phyloP scores from a whole-genome alignment of 495 filamentous ascomycete genomes.

The Extremus antarcticus region DNA sequence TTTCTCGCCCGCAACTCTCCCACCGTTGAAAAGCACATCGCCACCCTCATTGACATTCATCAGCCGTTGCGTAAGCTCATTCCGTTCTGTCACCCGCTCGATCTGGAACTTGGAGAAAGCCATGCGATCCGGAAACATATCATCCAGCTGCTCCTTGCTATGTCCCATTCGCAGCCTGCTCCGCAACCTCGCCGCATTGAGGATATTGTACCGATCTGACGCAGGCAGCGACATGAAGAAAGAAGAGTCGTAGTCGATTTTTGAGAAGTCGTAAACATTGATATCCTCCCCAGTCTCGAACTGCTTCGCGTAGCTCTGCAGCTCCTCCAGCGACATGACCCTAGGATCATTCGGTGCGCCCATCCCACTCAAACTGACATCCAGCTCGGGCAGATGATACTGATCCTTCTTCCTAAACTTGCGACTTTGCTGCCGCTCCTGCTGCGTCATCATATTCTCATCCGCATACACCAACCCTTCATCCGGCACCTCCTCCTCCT shows the following conservation, averaged over 20 bases:
- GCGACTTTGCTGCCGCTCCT: slow-evolving; percentile 62
- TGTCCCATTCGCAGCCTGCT: slow-evolving; percentile 88
- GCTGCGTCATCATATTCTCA: slow-evolving; percentile 67
- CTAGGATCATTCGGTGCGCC: slow-evolving; percentile 82
- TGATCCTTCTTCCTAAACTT: slow-evolving; percentile 83
- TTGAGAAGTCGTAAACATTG: slow-evolving; percentile 95
- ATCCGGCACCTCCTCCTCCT: slow-evolving; percentile 44
- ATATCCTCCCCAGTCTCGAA: slow-evolving; percentile 91
- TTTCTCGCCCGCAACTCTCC: slow-evolving; percentile 76
- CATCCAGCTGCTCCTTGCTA: slow-evolving; percentile 88
- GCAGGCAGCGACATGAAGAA: slow-evolving; percentile 88
- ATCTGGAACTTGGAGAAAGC: slow-evolving; percentile 94
- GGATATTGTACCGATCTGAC: slow-evolving; percentile 88
- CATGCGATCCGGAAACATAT: slow-evolving; percentile 97
- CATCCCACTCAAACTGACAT: slow-evolving; percentile 66
- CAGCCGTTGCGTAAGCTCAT: slow-evolving; percentile 86
- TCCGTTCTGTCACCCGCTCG: slow-evolving; percentile 79
- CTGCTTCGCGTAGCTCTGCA: slow-evolving; percentile 84
- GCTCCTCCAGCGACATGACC: slow-evolving; percentile 85
- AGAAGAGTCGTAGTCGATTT: slow-evolving; percentile 90
- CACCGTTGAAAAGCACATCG: slow-evolving; percentile 54
- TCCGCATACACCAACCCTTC: slow-evolving; percentile 78
- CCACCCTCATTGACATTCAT: slow-evolving; percentile 89
- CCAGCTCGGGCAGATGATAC: slow-evolving; percentile 84
- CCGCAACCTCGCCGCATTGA: slow-evolving; percentile 81